Conservation (phyloP, 441 rosid genomes). For the Mallotus japonicus region DNA sequence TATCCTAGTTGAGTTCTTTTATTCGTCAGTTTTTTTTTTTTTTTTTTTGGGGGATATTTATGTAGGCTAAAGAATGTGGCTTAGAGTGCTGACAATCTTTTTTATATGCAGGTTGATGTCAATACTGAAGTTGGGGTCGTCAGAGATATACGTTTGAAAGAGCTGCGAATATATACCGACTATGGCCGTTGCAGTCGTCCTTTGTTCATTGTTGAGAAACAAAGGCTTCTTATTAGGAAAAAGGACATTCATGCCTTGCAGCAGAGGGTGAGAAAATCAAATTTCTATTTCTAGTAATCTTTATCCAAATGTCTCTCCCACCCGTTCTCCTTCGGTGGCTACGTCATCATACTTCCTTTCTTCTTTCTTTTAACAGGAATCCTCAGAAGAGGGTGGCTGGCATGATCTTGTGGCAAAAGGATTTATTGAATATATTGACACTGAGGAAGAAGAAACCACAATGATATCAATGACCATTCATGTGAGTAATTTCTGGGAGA, state of each 20-base stretch:
- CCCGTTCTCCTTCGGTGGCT: neutral
- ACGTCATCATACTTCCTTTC: constrained; percentile 15
- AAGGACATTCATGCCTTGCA: constrained; percentile 80
- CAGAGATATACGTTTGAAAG: constrained; percentile 87
- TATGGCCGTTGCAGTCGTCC: constrained; percentile 99
- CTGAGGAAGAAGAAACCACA: constrained; percentile 98
- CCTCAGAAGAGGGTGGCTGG: constrained; percentile 93
- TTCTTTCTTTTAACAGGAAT: constrained; percentile 47
- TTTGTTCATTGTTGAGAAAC: constrained; percentile 89
- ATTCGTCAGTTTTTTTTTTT: neutral
- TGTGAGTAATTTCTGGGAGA: constrained; percentile 46
- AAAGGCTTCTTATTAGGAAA: constrained; percentile 88
- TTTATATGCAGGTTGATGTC: constrained; percentile 72
- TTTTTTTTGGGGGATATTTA: neutral
- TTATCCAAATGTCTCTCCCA: neutral
- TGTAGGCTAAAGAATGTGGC: neutral
- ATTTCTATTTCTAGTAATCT: neutral
- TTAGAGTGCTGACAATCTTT: constrained; percentile 24
- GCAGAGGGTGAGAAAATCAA: constrained; percentile 57
- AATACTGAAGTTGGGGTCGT: constrained; percentile 98
- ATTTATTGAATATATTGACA: constrained; percentile 89
- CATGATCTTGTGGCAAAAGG: constrained; percentile 86
- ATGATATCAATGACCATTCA: constrained; percentile 99
- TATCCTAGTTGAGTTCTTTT: neutral
- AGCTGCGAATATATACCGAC: constrained; percentile 89